Percentiles rank a stretch among this genome's conserved stretches.
Evolutionary conservation across 805 yeast species (phyloP).

Genomic region (Ogataea minuta): DNA sequence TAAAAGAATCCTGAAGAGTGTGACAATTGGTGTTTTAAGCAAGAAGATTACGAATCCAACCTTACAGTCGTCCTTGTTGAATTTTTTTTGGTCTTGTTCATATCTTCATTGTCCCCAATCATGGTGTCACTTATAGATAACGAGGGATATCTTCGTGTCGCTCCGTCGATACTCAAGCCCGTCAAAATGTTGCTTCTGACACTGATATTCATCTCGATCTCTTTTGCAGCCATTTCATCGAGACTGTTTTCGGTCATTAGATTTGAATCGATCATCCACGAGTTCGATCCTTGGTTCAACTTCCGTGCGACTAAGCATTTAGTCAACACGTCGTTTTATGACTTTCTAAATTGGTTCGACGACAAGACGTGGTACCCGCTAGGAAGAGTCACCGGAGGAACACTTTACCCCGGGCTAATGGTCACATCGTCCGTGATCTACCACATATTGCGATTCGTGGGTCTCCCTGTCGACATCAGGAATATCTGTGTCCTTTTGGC

Average conservation of each 20-base stretch:
- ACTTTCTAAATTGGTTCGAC: slow-evolving; percentile 96
- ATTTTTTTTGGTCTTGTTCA: not conserved
- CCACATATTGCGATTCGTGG: slow-evolving; percentile 60
- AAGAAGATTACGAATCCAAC: not conserved
- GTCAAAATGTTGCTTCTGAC: slow-evolving; percentile 50
- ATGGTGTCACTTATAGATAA: slow-evolving; percentile 22
- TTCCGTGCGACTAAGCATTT: slow-evolving; percentile 94
- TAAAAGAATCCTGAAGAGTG: slow-evolving; percentile 4
- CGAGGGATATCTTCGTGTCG: slow-evolving; percentile 29
- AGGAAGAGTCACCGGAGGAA: slow-evolving; percentile 99
- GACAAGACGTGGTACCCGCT: slow-evolving; percentile 99
- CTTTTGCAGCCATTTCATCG: slow-evolving; percentile 89
- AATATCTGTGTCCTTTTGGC: slow-evolving; percentile 95
- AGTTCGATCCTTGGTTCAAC: slow-evolving; percentile 96
- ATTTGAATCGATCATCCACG: slow-evolving; percentile 95
- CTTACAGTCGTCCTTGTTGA: not conserved
- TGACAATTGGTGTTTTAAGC: slow-evolving; percentile 4
- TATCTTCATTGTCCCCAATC: slow-evolving; percentile 1
- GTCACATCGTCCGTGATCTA: slow-evolving; percentile 92
- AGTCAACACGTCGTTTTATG: slow-evolving; percentile 79
- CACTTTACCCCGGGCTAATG: slow-evolving; percentile 97
- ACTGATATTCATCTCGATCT: slow-evolving; percentile 69
- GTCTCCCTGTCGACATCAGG: slow-evolving; percentile 89
- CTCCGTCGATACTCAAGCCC: slow-evolving; percentile 20
- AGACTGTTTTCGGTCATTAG: slow-evolving; percentile 95